Conservation (phyloP, 768 basidiomycete species). For the Epithele typhae region DNA sequence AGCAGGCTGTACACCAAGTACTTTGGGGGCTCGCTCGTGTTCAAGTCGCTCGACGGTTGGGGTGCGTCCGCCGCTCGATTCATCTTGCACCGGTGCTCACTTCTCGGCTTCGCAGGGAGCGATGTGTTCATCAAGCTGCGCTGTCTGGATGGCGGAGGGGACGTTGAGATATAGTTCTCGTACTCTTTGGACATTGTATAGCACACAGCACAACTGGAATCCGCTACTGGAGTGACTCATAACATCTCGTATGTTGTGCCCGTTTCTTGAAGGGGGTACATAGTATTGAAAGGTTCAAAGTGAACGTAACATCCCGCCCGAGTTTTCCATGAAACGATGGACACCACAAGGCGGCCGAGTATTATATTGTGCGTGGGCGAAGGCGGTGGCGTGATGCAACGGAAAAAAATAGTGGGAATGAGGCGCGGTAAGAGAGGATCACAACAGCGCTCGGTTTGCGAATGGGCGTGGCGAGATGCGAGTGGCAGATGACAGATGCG, state of each 20-base stretch:
- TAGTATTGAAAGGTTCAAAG: background rate
- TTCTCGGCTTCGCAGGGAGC: conserved; percentile 29
- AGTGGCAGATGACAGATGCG: conserved; percentile 12
- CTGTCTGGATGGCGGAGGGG: conserved; percentile 48
- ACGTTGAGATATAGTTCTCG: conserved; percentile 40
- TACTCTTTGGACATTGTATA: background rate
- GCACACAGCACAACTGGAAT: background rate
- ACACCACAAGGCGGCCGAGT: conserved; percentile 9
- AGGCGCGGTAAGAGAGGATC: conserved; percentile 9
- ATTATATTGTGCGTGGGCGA: conserved; percentile 22
- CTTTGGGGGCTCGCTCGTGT: conserved; percentile 81
- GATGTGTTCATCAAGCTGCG: conserved; percentile 54
- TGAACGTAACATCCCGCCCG: background rate
- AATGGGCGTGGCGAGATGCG: conserved; percentile 3
- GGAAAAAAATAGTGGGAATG: conserved; percentile 12
- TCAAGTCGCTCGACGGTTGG: conserved; percentile 82
- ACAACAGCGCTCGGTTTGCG: conserved; percentile 17
- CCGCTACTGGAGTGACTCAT: background rate
- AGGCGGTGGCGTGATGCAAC: conserved; percentile 13
- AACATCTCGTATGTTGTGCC: too few species aligned
- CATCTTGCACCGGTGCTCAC: conserved; percentile 4
- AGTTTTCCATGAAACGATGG: background rate
- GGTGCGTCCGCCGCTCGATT: conserved; percentile 37
- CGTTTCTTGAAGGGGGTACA: background rate
- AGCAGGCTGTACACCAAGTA: conserved; percentile 74